Evolutionary conservation across 345 rosid species (phyloP), one percentile per base, ranked within the genome.

Genomic region (Schrenkiella parvula): DNA sequence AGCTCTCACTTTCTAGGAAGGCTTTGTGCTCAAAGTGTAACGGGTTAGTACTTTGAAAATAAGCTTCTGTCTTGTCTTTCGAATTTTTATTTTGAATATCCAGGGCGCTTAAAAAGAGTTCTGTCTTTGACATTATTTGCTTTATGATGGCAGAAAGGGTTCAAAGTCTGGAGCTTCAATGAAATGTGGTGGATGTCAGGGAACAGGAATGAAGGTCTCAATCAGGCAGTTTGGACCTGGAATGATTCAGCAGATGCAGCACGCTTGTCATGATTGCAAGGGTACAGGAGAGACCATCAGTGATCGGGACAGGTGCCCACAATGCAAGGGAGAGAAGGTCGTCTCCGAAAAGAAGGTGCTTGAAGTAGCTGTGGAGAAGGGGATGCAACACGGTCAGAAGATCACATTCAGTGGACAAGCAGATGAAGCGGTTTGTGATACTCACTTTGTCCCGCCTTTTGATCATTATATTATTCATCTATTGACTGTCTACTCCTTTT

Each of bases 201-300:
- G 98, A 2, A 60, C 89, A 14, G 96, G 98, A 50, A 85, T 88
- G 97, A 93, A 93, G 80, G 91, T 89, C n/a, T 76, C 98, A 0
- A 86, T 86, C 35, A 85, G 96, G 82, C 98, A 89, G 0, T 77
- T 93, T 4, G 95, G 98, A 15, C 98, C 97, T 19, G 84, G 88
- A 15, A 91, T 93, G 98, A 86, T 93, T 72, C 98, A 93, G 78
- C 96, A 93, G 82, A 83, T 89, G 96, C 98, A 93, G 58, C 97
- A 89, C 25, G 79, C 88, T 47, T 93, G 98, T 80, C 84, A 84
- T 75, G 98, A 89, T 17, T 93, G 98, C 52, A 90, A 85, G 72
- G 98, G 97, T 3, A 89, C 97, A 13, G 98, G 98, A 4, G 97
- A 89, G 77, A 76, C 83, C 12, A 90, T 91, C 39, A 83, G 66